Evolutionary conservation across 441 rosid genomes (phyloP).

Genomic region (Gossypium davidsonii): DNA sequence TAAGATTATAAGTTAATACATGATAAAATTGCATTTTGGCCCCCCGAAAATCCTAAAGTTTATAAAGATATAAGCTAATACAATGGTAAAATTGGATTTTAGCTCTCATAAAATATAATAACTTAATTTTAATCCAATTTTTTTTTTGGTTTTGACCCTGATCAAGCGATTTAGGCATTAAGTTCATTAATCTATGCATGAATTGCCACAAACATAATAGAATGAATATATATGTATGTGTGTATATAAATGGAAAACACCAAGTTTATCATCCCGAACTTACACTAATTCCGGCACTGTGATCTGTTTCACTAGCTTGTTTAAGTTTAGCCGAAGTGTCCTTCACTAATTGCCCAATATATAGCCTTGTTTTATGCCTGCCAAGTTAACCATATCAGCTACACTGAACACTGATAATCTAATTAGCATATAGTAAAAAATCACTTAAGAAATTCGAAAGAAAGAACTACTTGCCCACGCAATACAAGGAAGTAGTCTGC

Average conservation of each 20-base stretch:
- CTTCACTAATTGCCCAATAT: conserved; percentile 82
- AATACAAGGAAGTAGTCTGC: not conserved
- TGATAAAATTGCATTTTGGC: too few relatives aligned
- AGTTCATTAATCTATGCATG: not conserved
- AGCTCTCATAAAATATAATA: too few relatives aligned
- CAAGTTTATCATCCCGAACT: conserved; percentile 17
- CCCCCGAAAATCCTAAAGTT: too few relatives aligned
- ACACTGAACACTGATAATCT: not conserved
- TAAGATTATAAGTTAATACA: too few relatives aligned
- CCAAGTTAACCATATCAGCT: not conserved
- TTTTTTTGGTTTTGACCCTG: too few relatives aligned
- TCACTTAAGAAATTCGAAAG: not conserved
- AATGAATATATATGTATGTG: not conserved
- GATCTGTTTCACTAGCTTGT: conserved; percentile 86
- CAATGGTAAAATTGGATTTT: too few relatives aligned
- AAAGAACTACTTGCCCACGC: not conserved
- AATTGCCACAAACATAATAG: not conserved
- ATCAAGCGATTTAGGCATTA: not conserved
- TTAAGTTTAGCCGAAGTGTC: conserved; percentile 92
- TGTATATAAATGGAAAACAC: not conserved
- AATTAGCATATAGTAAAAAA: not conserved
- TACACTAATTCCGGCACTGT: conserved; percentile 65
- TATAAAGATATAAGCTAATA: too few relatives aligned
- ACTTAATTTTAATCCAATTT: too few relatives aligned
- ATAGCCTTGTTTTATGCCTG: conserved; percentile 80